A percentile compares a stretch with the other conserved stretches of the same genome.
Conservation (phyloP, 179 eudicot genomes). For the Kewa caespitosa region DNA sequence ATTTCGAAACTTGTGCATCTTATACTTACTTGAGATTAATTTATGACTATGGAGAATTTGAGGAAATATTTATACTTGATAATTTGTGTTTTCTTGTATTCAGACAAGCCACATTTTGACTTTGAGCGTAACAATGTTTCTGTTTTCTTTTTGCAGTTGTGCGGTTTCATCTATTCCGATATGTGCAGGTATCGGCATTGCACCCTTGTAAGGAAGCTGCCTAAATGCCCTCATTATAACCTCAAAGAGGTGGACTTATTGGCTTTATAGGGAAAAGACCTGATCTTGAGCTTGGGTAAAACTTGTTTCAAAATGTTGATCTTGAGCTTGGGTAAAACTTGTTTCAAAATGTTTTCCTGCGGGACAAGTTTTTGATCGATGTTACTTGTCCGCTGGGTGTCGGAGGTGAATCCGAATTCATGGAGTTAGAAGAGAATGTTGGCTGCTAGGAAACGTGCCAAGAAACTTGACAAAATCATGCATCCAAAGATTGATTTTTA, state of each 20-base stretch:
- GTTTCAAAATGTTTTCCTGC: neutral
- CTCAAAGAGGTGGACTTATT: neutral
- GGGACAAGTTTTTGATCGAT: neutral
- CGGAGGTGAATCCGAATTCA: neutral
- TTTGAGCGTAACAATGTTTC: neutral
- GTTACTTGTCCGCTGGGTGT: neutral
- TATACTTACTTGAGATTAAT: no score
- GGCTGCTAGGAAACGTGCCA: neutral
- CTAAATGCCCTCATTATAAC: neutral
- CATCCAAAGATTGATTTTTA: neutral
- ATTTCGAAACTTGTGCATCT: no score
- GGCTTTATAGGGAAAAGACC: neutral
- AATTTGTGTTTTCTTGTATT: no score
- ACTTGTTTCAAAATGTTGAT: neutral
- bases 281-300: neutral
- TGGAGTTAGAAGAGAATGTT: neutral
- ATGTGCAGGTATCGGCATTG: neutral
- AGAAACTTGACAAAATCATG: neutral
- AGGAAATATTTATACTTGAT: no score
- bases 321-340: neutral
- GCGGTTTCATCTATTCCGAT: no score
- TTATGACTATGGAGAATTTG: no score
- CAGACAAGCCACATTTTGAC: neutral
- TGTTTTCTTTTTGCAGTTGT: neutral
- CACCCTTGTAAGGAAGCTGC: neutral